Base-by-base conservation (phyloP, 73 alveolate genomes). In the Blepharisma stoltei region DNA sequence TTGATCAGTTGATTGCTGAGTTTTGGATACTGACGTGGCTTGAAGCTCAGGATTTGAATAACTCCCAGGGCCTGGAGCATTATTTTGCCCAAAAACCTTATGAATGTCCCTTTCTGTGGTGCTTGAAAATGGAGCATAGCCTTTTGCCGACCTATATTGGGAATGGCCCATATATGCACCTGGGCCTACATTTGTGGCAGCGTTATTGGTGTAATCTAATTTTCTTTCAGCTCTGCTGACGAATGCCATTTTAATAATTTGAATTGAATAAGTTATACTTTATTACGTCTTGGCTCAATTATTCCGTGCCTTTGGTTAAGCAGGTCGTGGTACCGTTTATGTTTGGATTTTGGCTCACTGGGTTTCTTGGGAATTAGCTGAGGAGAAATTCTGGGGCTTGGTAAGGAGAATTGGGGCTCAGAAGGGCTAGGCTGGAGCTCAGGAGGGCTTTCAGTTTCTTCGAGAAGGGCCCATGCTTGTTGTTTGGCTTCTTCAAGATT, bases 1-100 rank as follows among this genome's bases (percentile, higher is more conserved):
- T 32, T 69, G 43, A 37, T 54, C 53, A 44, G 67, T 23, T 25
- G 49, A 8, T 6, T 83, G 54, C 5, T 32, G 41, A 32, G 41
- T 32, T 32, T 32, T 32, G 41, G 41, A 32, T 32, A 32, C 41
- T 32, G 71, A 44, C 6, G 68, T 20, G 6, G 80, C 8, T 54
- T 7, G n/a, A 7, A 37, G n/a, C 27, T n/a, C 67, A 7, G 75
- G 44, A 27, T 23, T 44, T n/a, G 38, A 14, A 67, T 83, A 83
- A 5, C 66, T 7, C 38, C 90, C 90, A 27, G 90, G 90, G 1
- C 90, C 90, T 14, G 89, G 89, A 5, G 84, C 52, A 38, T 11
- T 70, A n/a, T 7, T 11, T 27, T 18, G 25, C 48, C 54, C 38
- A 47, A 20, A 14, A 9, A 9, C 14, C 18, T 50, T 70, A 7